phyloP scores from a whole-genome alignment of 331 rosid genomes.

The Phaseolus coccineus region DNA sequence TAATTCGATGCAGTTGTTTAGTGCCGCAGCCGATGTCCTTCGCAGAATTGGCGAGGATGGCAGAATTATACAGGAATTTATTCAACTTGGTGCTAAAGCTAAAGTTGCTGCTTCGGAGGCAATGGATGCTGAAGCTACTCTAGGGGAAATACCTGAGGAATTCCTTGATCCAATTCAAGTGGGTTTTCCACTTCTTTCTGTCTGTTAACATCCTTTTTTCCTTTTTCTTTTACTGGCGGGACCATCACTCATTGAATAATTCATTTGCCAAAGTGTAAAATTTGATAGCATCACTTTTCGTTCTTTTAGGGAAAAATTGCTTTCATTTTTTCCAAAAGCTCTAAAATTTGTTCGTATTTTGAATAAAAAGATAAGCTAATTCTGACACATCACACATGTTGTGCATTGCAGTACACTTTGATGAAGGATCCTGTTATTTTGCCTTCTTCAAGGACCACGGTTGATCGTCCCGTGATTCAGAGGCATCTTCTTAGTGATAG shows the following conservation, averaged over 20 bases:
- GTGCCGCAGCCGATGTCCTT: conserved; percentile 91
- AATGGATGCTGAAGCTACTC: conserved; percentile 89
- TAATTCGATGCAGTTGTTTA: conserved; percentile 72
- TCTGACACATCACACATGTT: background rate
- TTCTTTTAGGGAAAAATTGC: background rate
- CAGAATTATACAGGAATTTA: conserved; percentile 80
- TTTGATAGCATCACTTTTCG: background rate
- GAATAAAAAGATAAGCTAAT: background rate
- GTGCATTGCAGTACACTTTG: conserved; percentile 79
- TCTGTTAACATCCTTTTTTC: conserved; percentile 28
- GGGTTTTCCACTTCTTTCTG: conserved; percentile 35
- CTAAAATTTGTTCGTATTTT: background rate
- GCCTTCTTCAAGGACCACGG: conserved; percentile 90
- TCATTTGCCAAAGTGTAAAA: background rate
- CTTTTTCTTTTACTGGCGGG: background rate
- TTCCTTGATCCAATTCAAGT: conserved; percentile 99
- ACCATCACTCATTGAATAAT: background rate
- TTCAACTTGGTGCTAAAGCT: conserved; percentile 88
- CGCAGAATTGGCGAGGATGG: conserved; percentile 84
- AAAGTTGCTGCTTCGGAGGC: conserved; percentile 95
- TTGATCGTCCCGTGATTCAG: conserved; percentile 94
- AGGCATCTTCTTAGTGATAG: conserved; percentile 97
- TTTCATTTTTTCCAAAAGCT: background rate
- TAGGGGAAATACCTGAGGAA: conserved; percentile 98
- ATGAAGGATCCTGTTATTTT: conserved; percentile 99